Evolutionary conservation across 441 rosid species (phyloP).

Genomic region (Gossypium gossypioides): DNA sequence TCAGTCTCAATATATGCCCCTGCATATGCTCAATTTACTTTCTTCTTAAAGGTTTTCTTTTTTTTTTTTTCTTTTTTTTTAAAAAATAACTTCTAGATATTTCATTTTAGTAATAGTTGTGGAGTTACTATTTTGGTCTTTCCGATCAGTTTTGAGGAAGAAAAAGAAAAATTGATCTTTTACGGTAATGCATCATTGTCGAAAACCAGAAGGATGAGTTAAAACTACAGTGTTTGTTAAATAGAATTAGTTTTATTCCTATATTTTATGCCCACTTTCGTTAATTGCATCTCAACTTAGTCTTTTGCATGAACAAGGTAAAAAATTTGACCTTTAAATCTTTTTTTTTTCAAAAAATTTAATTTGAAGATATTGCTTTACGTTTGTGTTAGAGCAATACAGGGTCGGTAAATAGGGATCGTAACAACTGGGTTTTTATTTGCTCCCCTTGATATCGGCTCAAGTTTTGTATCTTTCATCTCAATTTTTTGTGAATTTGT

Average conservation of each 20-base stretch:
- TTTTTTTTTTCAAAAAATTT: too few species aligned
- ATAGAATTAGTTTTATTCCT: background rate
- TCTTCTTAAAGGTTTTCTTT: background rate
- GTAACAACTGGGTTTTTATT: too few species aligned
- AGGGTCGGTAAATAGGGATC: too few species aligned
- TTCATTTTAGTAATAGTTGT: background rate
- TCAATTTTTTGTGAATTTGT: too few species aligned
- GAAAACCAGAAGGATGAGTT: slow-evolving; percentile 4
- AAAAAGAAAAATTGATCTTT: background rate
- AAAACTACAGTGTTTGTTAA: background rate
- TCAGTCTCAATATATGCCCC: background rate
- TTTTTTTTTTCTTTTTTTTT: background rate
- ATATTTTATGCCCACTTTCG: too few species aligned
- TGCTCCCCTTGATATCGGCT: too few species aligned
- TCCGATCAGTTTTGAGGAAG: slow-evolving; percentile 6
- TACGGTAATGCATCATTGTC: slow-evolving; percentile 9
- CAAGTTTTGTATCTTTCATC: too few species aligned
- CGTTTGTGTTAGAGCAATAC: too few species aligned
- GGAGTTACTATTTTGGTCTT: slow-evolving; percentile 10
- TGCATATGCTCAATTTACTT: background rate
- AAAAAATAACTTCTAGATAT: background rate
- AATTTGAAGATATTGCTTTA: too few species aligned
- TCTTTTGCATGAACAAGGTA: too few species aligned
- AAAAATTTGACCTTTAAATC: too few species aligned
- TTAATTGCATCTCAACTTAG: too few species aligned